Base-by-base conservation (phyloP, 1,284 basidiomycete genomes). In the Polyporus tsugae region DNA sequence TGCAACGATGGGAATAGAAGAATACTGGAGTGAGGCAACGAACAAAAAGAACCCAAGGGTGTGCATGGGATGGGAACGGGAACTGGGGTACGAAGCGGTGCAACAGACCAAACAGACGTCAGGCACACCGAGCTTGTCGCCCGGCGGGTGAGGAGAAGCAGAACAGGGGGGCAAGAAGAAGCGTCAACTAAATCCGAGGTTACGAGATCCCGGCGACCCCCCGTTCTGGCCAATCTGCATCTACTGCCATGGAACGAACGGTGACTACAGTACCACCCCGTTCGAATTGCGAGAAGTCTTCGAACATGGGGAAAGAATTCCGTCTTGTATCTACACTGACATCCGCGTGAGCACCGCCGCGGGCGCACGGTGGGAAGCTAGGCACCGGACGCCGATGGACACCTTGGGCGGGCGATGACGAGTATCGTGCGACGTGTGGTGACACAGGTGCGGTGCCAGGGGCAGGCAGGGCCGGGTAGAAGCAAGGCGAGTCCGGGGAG, bases 31-130 rank as follows among this genome's bases (percentile, higher is more conserved):
- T 10, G 57, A 19, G n/a, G 36, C 57, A 58, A 35, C n/a, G n/a
- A 58, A 58, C 57, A 58, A 36, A 33, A 58, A 58, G 57, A 58
- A 58, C 29, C 35, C 36, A 36, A 38, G n/a, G 57, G 13, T 38
- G 57, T 38, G 57, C 29, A 38, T 49, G 57, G 35, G 57, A 38
- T 38, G 35, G 38, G 38, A 25, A 38, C 5, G 38, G 13, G 35
- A 35, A 15, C 17, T 29, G 55, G 55, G 55, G 7, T 6, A 58
- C 33, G 55, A 58, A 58, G 35, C 29, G 33, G 55, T 58, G 29
- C 33, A 38, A 19, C 17, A 22, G 33, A 22, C 35, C 55, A 38
- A 57, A 58, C 35, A 58, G 55, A 58, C 55, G 55, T 33, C 53
- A 35, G 53, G 36, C 33, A 58, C 35, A 38, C 33, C n/a, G 57